Evolutionary conservation across 371 early-diverging fungal species (phyloP), one percentile per base, ranked within the genome.

Genomic region (Lichtheimia ornata): DNA sequence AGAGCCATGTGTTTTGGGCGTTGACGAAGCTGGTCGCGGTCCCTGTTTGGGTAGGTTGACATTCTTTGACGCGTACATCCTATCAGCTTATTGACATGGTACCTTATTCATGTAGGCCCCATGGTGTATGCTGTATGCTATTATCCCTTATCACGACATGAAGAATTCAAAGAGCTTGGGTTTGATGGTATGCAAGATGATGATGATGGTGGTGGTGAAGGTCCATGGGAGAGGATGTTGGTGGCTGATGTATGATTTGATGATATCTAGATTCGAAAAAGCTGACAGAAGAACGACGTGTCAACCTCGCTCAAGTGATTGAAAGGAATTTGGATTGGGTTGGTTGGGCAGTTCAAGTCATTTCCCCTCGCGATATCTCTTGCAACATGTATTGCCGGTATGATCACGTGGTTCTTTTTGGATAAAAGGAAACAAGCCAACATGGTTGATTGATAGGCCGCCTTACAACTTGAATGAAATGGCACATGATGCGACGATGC

Each of bases 11-110:
- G 82, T 91, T 0, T 73, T 99, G 43, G 99, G 99, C 14, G 94
- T 99, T 2, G 99, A 99, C 73, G 99, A 99, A 67, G 99, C 99
- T 13, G 99, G 99, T 14, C 78, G 99, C 45, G 99, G 99, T 0
- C 99, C 99, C 4, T 98, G 99, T 4, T 82, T 99, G 1, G 96
- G 94, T 88, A 73, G 50, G 42, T 28, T 25, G 15, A 35, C 1
- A 35, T 5, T 9, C 35, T 35, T 35, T 35, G 35, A 9, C 35
- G 35, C 35, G 35, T 35, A 9, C 2, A 35, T n/a, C n/a, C n/a
- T n/a, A n/a, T 35, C 35, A 50, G 9, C 7, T n/a, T n/a, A n/a
- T 5, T 40, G 20, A 63, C 9, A 11, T 35, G 35, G 9, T 9
- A 35, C 28, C 28, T 28, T 28, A 28, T 28, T 1, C 11, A 24